Conservation (phyloP, 768 basidiomycete genomes). For the Psilocybe subaeruginosa region DNA sequence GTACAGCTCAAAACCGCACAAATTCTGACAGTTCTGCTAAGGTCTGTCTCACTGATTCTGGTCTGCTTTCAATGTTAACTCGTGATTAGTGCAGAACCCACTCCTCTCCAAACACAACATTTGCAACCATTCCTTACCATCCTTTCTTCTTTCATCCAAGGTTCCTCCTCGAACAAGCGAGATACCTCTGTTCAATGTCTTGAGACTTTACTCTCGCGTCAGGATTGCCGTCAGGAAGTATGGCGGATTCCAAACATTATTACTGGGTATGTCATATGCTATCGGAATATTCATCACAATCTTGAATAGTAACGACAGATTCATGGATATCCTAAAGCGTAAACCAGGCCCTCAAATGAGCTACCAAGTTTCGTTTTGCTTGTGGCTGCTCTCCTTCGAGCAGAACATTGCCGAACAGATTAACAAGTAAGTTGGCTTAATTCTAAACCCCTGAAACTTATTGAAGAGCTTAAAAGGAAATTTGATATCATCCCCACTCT, state of each 20-base stretch:
- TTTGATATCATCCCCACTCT: conserved; percentile 89
- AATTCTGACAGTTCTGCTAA: conserved; percentile 84
- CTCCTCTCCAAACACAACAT: conserved; percentile 51
- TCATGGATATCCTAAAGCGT: conserved; percentile 81
- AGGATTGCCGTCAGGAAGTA: conserved; percentile 76
- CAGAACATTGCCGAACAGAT: conserved; percentile 81
- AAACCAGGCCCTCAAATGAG: conserved; percentile 91
- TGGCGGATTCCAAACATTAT: conserved; percentile 77
- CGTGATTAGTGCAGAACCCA: conserved; percentile 48
- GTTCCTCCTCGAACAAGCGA: conserved; percentile 64
- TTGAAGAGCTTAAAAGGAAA: conserved; percentile 51
- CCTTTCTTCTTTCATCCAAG: conserved; percentile 65
- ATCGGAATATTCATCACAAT: neutral
- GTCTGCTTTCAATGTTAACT: conserved; percentile 9
- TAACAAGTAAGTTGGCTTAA: conserved; percentile 65
- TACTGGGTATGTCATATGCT: conserved; percentile 52
- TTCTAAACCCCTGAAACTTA: neutral
- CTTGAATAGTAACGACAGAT: conserved; percentile 41
- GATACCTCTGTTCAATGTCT: conserved; percentile 93
- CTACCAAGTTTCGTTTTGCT: conserved; percentile 91
- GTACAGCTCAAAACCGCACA: conserved; percentile 90
- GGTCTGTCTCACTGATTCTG: conserved; percentile 39
- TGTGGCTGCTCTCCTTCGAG: conserved; percentile 96
- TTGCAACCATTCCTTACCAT: conserved; percentile 62
- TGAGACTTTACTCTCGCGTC: conserved; percentile 81